Evolutionary conservation across 768 basidiomycete genomes (phyloP), one percentile per base, ranked within the genome.

Genomic region (Boletellus sp.): DNA sequence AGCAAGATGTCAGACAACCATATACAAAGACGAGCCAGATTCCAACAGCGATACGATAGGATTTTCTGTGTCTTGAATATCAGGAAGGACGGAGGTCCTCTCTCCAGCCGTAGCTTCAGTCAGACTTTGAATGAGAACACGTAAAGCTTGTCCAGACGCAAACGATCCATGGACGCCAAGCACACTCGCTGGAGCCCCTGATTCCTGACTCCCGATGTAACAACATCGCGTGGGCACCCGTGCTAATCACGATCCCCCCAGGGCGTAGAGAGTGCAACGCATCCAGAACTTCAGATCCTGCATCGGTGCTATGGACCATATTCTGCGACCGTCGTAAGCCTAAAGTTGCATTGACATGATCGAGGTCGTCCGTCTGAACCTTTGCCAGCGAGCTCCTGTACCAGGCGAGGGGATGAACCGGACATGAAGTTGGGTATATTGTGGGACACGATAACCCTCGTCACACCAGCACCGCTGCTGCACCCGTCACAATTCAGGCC

Each of bases 111-210:
- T 20, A 17, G 54, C 56, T 52, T 64, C 67, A n/a, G 68, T 55
- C 15, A 62, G 61, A 31, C 72, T 71, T 28, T 77, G 75, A 12
- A 90, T 76, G 48, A 87, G 76, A 42, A 98, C 84, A 31, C 84
- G 78, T 34, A 99, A 95, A 6, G 95, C 96, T 68, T 98, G 95
- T 6, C 94, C 93, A 2, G 88, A 86, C 1, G 94, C 95, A 64
- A 98, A 99, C 0, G 80, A 80, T 16, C 95, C 96, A 41, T 85
- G 80, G 45, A 97, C 85, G 12, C 83, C 84, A 17, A 92, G 63
- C 4, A 99, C 94, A n/a, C 96, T 95, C 10, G 83, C 94, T 1
- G 96, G 83, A n/a, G 98, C n/a, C n/a, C n/a, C 79, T 9, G 97
- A 71, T 7, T 94, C 94, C 95, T 4, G 90, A 92, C 63, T 92